Conservation (phyloP, 2,329 filamentous ascomycete genomes). For the Pseudogymnoascus sp. region DNA sequence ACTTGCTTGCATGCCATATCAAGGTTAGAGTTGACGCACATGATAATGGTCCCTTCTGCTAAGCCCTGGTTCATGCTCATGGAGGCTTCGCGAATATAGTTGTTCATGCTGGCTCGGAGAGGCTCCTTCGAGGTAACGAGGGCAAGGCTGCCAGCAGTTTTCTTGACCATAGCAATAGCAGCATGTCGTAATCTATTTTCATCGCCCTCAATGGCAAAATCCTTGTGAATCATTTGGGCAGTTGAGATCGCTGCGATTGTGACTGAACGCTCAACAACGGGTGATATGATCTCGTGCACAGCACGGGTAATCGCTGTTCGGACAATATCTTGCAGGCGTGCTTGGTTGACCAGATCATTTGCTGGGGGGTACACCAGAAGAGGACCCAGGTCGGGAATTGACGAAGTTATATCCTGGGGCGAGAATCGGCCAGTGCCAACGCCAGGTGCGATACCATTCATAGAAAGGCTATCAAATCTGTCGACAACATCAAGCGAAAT, state of each 20-base stretch:
- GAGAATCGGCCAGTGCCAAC: constrained; percentile 66
- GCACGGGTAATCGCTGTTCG: constrained; percentile 79
- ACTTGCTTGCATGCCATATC: constrained; percentile 90
- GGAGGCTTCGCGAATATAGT: constrained; percentile 75
- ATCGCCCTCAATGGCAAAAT: constrained; percentile 88
- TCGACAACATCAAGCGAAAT: constrained; percentile 61
- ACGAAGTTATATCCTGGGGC: constrained; percentile 66
- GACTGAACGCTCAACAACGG: constrained; percentile 93
- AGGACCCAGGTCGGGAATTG: constrained; percentile 74
- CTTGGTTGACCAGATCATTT: constrained; percentile 66
- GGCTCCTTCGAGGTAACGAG: constrained; percentile 98
- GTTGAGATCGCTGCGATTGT: constrained; percentile 97
- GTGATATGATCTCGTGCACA: constrained; percentile 91
- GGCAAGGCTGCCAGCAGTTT: constrained; percentile 85
- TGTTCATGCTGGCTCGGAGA: constrained; percentile 90
- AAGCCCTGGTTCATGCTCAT: constrained; percentile 64
- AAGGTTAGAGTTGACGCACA: constrained; percentile 98
- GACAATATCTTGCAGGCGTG: constrained; percentile 66
- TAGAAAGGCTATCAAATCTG: constrained; percentile 70
- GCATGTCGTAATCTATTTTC: constrained; percentile 78
- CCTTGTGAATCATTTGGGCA: constrained; percentile 88
- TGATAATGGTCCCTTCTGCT: constrained; percentile 89
- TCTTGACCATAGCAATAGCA: constrained; percentile 89
- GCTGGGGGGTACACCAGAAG: constrained; percentile 73
- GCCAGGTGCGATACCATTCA: constrained; percentile 59